A percentile compares a stretch with the other conserved stretches of the same genome.
Evolutionary conservation across 495 filamentous ascomycete species (phyloP).

Genomic region (Polyplosphaeria fusca): DNA sequence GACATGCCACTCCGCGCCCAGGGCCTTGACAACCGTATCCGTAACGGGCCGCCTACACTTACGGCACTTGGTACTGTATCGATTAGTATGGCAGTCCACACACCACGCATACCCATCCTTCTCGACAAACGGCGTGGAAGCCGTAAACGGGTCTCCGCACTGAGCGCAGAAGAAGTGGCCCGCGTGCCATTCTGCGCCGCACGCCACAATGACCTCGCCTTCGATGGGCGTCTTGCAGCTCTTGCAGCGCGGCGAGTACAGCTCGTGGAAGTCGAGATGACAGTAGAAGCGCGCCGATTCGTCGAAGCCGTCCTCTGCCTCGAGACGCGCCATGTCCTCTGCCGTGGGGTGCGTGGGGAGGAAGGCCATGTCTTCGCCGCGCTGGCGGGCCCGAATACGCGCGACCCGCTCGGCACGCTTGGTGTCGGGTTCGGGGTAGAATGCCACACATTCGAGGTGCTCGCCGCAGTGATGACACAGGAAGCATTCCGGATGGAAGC

Average conservation of each 20-base stretch:
- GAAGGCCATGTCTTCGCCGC: constrained; percentile 53
- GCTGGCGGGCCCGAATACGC: constrained; percentile 56
- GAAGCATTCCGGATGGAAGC: constrained; percentile 95
- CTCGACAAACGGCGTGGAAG: constrained; percentile 83
- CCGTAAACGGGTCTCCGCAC: constrained; percentile 92
- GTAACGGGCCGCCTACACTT: constrained; percentile 82
- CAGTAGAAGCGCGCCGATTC: constrained; percentile 81
- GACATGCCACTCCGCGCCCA: constrained; percentile 92
- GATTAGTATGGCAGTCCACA: constrained; percentile 83
- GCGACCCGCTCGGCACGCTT: constrained; percentile 67
- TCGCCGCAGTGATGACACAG: constrained; percentile 84
- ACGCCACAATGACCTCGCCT: constrained; percentile 87
- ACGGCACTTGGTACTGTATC: constrained; percentile 81
- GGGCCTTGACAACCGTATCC: constrained; percentile 78
- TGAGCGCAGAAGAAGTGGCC: constrained; percentile 99
- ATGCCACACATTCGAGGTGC: constrained; percentile 87
- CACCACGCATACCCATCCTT: constrained; percentile 99
- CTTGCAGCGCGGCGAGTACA: constrained; percentile 89
- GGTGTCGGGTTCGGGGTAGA: constrained; percentile 82
- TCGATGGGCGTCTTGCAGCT: constrained; percentile 98
- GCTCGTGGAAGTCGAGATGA: constrained; percentile 96
- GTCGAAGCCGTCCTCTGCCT: constrained; percentile 63
- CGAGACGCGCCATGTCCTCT: constrained; percentile 16
- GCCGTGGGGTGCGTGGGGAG: constrained; percentile 8
- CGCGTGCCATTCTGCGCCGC: constrained; percentile 92